A percentile compares a stretch with the other conserved stretches of the same genome.
Evolutionary conservation across 805 yeast species (phyloP).

Genomic region (Saccharomycopsis sp.): DNA sequence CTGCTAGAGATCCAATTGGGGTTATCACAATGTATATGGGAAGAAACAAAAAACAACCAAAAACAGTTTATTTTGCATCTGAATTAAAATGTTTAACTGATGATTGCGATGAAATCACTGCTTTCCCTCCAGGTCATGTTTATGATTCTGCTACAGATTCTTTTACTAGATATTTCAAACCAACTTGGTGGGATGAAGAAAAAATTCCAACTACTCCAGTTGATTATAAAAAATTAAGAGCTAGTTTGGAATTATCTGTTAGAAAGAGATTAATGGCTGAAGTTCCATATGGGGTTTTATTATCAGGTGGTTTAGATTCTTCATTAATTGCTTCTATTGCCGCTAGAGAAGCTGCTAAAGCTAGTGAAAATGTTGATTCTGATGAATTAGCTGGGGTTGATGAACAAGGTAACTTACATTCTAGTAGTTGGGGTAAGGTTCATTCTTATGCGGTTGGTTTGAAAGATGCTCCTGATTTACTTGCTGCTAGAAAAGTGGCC

Average conservation of each 20-base stretch:
- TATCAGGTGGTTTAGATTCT: conserved; percentile 97
- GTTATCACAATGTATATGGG: conserved; percentile 96
- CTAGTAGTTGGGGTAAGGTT: conserved; percentile 58
- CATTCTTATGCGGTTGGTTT: conserved; percentile 97
- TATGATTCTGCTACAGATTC: conserved; percentile 87
- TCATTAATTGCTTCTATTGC: conserved; percentile 95
- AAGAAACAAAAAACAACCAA: conserved; percentile 52
- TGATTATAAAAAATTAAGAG: conserved; percentile 64
- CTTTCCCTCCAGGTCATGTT: conserved; percentile 98
- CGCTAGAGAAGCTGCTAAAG: conserved; percentile 86
- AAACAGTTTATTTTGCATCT: conserved; percentile 81
- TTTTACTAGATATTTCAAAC: conserved; percentile 79
- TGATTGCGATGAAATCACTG: conserved; percentile 84
- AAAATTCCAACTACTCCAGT: conserved; percentile 68
- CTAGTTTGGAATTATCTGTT: conserved; percentile 83
- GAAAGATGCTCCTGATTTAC: conserved; percentile 94
- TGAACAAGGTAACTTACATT: conserved; percentile 71
- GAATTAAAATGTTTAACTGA: conserved; percentile 91
- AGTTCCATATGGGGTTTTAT: conserved; percentile 96
- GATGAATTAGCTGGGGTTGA: conserved; percentile 78
- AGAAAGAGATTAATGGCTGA: conserved; percentile 99
- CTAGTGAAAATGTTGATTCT: conserved; percentile 40
- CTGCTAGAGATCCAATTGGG: conserved; percentile 98
- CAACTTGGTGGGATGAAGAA: conserved; percentile 87
- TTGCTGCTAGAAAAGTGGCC: conserved; percentile 95